Conservation (phyloP, 495 filamentous ascomycete species). For the Paragyromitra xinjiangensis region DNA sequence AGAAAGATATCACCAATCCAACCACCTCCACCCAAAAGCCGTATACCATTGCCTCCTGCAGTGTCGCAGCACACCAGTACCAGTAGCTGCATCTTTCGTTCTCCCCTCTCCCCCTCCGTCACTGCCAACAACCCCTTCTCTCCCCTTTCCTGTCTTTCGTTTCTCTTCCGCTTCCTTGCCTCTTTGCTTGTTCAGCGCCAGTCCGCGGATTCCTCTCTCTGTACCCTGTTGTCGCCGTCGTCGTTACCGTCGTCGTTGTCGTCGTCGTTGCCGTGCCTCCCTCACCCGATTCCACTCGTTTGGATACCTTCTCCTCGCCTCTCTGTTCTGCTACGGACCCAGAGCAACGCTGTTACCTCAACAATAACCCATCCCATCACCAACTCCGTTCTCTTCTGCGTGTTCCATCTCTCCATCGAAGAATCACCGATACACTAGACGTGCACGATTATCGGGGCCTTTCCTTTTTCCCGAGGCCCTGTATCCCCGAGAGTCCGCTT, state of each 20-base stretch:
- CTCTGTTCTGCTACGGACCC: conserved; percentile 26
- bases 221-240: conserved; percentile 20
- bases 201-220: conserved; percentile 47
- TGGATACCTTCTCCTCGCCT: conserved; percentile 39
- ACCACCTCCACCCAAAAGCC: conserved; percentile 31
- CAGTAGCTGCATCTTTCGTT: conserved; percentile 35
- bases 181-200: conserved; percentile 43
- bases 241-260: neutral
- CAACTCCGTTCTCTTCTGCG: conserved; percentile 16
- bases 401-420: conserved; percentile 36
- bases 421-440: conserved; percentile 45
- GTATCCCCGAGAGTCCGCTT: conserved; percentile 42
- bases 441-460: conserved; percentile 42
- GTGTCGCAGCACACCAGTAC: conserved; percentile 39
- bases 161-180: conserved; percentile 52
- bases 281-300: conserved; percentile 51
- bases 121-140: conserved; percentile 41
- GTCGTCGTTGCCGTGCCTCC: conserved; percentile 8
- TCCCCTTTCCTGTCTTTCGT: conserved; percentile 50
- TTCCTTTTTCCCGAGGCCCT: conserved; percentile 39
- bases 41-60: conserved; percentile 45
- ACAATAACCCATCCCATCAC: conserved; percentile 31
- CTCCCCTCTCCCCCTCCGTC: conserved; percentile 44
- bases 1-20: conserved; percentile 46
- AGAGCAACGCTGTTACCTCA: conserved; percentile 42